Evolutionary conservation across 441 rosid species (phyloP).

Genomic region (Populus hybrid): DNA sequence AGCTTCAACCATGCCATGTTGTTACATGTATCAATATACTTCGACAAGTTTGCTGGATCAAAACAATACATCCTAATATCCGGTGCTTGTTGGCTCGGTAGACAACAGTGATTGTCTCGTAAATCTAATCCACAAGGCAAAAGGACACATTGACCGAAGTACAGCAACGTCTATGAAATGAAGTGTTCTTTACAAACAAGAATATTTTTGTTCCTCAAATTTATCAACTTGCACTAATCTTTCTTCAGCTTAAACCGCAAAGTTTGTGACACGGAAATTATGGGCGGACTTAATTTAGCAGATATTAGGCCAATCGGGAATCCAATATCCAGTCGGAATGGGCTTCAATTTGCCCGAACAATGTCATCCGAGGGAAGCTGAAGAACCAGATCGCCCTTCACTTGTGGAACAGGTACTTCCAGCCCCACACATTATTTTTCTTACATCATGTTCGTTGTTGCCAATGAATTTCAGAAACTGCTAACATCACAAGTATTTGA

Average conservation of each 20-base stretch:
- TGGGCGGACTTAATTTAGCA: background rate
- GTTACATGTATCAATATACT: background rate
- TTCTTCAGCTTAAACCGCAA: background rate
- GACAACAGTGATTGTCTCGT: background rate
- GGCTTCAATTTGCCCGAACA: background rate
- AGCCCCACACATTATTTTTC: background rate
- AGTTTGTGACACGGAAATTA: background rate
- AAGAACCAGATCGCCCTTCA: background rate
- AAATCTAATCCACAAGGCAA: background rate
- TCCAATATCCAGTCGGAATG: background rate
- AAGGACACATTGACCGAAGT: background rate
- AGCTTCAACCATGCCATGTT: background rate
- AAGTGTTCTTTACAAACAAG: background rate
- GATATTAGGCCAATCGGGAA: background rate
- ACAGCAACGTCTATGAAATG: background rate
- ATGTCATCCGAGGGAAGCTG: background rate
- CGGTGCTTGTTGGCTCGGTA: background rate
- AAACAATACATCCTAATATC: background rate
- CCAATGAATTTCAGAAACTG: background rate
- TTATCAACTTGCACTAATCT: background rate
- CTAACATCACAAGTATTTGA: slow-evolving; percentile 60
- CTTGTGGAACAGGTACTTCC: background rate
- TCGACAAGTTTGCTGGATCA: background rate
- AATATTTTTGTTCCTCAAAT: background rate
- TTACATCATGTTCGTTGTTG: background rate